Evolutionary conservation across 1,284 basidiomycete genomes (phyloP), one percentile per base, ranked within the genome.

Genomic region (Xerocomus nothofagi): DNA sequence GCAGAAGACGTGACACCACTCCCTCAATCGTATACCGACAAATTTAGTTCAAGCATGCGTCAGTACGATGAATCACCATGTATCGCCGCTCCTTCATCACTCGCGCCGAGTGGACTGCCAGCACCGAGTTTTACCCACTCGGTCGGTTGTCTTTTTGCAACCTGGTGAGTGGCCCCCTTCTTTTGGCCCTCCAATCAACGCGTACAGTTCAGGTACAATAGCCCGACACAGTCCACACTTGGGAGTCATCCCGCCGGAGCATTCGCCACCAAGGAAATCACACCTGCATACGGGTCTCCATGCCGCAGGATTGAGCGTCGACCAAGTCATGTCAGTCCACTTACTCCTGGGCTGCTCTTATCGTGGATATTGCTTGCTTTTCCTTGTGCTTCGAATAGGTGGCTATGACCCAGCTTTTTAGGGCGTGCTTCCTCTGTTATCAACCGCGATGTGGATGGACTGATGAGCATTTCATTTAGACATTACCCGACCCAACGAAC

Each of bases 1-100:
- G 68, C 58, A 2, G 73, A 67, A 0, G 71, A 73, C 26, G 67
- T 74, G 23, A 67, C 68, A 3, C 73, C 72, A 1, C 73, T 57
- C 42, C 51, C 59, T 6, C 61, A 47, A 12, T 10, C 52, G 0
- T 52, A 50, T 29, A 2, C 40, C 12, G 47, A 49, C 14, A 50
- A 62, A n/a, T 37, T 36, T 26, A 45, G 26, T 21, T 14, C 38
- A 14, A 60, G 57, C 44, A 68, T 66, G 65, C 64, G 58, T 6
- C 61, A 67, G 29, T 54, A 53, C 2, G 54, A 45, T 0, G 56
- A 56, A 1, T 31, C 63, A 0, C 44, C 56, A 0, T 64, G 54
- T 29, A 2, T 42, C 9, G 14, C 49, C 4, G 2, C 49, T 3
- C 36, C 56, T 3, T 24, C 53, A 2, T 51, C 58, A 10, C 6